phyloP scores from a whole-genome alignment of 2,329 filamentous ascomycete species.

The Fusarium liriodendri region DNA sequence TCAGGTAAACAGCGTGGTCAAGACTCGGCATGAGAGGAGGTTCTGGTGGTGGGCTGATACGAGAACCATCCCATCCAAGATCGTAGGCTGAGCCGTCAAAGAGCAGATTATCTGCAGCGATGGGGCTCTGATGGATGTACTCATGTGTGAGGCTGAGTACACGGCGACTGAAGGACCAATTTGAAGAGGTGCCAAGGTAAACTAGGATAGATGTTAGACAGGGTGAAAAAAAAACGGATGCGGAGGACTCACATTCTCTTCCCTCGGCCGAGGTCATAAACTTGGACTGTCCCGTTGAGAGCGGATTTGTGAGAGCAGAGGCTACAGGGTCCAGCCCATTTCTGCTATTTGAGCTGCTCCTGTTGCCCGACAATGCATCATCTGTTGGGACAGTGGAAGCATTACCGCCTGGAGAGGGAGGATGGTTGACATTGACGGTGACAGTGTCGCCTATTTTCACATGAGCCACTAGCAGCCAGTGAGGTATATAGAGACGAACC shows the following conservation, averaged over 20 bases:
- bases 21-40: slow-evolving; percentile 55
- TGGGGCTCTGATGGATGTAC: slow-evolving; percentile 54
- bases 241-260: slow-evolving; percentile 52
- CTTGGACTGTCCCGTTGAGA: slow-evolving; percentile 53
- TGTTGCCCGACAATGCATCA: slow-evolving; percentile 28
- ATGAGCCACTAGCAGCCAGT: background rate
- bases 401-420: slow-evolving; percentile 16
- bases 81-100: slow-evolving; percentile 65
- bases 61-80: slow-evolving; percentile 60
- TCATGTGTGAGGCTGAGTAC: slow-evolving; percentile 62
- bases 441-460: slow-evolving; percentile 1
- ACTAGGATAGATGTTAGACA: slow-evolving; percentile 45
- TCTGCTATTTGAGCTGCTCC: slow-evolving; percentile 24
- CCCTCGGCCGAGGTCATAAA: slow-evolving; percentile 56
- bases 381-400: slow-evolving; percentile 22
- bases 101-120: slow-evolving; percentile 56
- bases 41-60: slow-evolving; percentile 41
- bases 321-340: slow-evolving; percentile 44
- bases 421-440: background rate
- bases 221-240: accelerated
- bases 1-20: slow-evolving; percentile 64
- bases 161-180: slow-evolving; percentile 65
- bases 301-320: slow-evolving; percentile 54
- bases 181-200: slow-evolving; percentile 66
- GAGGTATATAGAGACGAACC: slow-evolving; percentile 5